phyloP scores from a whole-genome alignment of 75 land plant species.

The Cupressus sempervirens region DNA sequence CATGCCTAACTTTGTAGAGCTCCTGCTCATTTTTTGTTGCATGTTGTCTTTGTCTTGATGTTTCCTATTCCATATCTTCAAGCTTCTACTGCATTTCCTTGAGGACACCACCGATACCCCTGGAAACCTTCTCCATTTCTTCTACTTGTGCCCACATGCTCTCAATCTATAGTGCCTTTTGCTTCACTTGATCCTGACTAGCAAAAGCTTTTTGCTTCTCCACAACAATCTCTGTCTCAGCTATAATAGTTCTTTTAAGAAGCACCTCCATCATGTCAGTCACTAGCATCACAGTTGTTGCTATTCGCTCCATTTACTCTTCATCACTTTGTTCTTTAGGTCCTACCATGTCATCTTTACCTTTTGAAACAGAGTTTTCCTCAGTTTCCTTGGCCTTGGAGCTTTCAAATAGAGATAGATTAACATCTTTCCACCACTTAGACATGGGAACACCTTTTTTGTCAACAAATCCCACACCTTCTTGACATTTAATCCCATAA shows the following conservation, averaged over 20 bases:
- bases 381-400: no score
- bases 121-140: conserved; percentile 79
- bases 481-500: no score
- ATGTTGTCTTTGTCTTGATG: conserved; percentile 67
- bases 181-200: no score
- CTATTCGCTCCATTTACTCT: conserved; percentile 42
- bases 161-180: no score
- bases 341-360: conserved; percentile 23
- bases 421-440: no score
- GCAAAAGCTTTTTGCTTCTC: no score
- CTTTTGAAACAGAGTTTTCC: no score
- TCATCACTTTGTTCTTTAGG: no score
- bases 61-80: conserved; percentile 84
- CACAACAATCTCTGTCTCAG: conserved; percentile 63
- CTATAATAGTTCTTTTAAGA: conserved; percentile 66
- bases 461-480: no score
- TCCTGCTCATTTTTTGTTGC: conserved; percentile 88
- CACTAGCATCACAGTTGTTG: conserved; percentile 52
- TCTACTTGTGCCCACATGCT: no score
- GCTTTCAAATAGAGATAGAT: no score
- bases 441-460: no score
- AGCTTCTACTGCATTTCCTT: conserved; percentile 77
- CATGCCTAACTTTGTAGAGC: conserved; percentile 68
- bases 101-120: conserved; percentile 53
- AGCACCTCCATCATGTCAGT: conserved; percentile 78